A percentile compares a stretch with the other conserved stretches of the same genome.
These are phyloP conservation scores for Venustampulla echinocandica DNA, from an alignment of 495 filamentous ascomycete species.

Conservation along the genomic window DNA sequence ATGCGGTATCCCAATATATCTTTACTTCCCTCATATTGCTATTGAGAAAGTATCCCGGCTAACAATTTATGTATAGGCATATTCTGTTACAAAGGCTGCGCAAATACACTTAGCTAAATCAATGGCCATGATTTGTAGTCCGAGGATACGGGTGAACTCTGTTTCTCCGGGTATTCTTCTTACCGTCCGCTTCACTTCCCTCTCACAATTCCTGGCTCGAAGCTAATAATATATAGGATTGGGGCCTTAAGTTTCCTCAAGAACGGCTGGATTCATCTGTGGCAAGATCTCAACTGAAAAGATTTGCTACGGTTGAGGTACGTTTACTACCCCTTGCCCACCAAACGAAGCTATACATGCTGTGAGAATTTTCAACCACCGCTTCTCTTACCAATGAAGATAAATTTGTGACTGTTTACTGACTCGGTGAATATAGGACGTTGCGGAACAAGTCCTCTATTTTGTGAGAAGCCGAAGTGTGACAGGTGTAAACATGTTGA, in stretches of 20 bases:
- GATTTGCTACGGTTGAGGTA: constrained; percentile 42
- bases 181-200: constrained; percentile 27
- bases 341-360: no score
- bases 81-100: constrained; percentile 47
- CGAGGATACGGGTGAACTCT: constrained; percentile 45
- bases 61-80: constrained; percentile 26
- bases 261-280: constrained; percentile 33
- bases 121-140: constrained; percentile 39
- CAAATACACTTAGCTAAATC: constrained; percentile 47
- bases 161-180: constrained; percentile 44
- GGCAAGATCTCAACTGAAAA: constrained; percentile 41
- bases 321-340: no score
- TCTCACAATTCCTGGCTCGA: not conserved
- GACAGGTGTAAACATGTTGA: constrained; percentile 36
- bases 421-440: no score
- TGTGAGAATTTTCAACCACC: no score
- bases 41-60: not conserved
- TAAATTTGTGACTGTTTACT: no score
- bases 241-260: constrained; percentile 41
- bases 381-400: no score
- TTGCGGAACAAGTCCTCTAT: constrained; percentile 36
- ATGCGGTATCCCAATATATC: no score
- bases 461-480: constrained; percentile 33
- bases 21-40: not conserved
- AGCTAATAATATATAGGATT: constrained; percentile 33